Evolutionary conservation across 129 eudicot genomes (phyloP), one percentile per base, ranked within the genome.

Genomic region (Scalesia atractyloides): DNA sequence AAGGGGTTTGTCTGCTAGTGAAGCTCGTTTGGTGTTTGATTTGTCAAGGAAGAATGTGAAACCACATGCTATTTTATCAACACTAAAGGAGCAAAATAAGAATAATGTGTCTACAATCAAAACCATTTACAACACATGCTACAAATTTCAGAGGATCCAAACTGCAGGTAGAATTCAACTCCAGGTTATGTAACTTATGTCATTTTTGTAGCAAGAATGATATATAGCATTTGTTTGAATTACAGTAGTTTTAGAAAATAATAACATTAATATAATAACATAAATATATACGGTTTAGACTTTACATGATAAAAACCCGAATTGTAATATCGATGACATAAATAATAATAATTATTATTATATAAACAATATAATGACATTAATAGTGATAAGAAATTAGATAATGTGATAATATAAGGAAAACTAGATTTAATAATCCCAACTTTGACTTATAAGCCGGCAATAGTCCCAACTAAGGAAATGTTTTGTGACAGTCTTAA

Each of bases 11-110:
- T 59, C 76, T 59, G 47, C 41, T 43, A 12, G 56, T 44, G 80
- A 76, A 67, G 6, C 7, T 22, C 51, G 74, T 22, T 67, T 76
- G 60, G 80, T 76, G 48, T 33, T 52, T 43, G 80, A 56, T 43
- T 76, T 76, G 74, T 67, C 66, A 44, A 76, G 18, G 24, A 76
- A 67, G 60, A 46, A 68, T 17, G 67, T 76, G 39, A 57, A 33
- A 51, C 68, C 80, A 22, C 61, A 17, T 5, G 74, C 47, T 14
- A 76, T 76, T 30, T 33, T 65, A n/a, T 20, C 47, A 22, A 60
- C 14, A 26, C 37, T 72, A 53, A 72, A 72, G 59, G 44, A 60
- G 59, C 44, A 46, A 26, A 60, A 59, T 16, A 17, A 39, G 20
- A 72, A 60, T 72, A 72, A 72, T 11, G 20, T 72, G 33, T 72